Conservation (phyloP, 2,329 filamentous ascomycete genomes). For the Alternaria viburni region DNA sequence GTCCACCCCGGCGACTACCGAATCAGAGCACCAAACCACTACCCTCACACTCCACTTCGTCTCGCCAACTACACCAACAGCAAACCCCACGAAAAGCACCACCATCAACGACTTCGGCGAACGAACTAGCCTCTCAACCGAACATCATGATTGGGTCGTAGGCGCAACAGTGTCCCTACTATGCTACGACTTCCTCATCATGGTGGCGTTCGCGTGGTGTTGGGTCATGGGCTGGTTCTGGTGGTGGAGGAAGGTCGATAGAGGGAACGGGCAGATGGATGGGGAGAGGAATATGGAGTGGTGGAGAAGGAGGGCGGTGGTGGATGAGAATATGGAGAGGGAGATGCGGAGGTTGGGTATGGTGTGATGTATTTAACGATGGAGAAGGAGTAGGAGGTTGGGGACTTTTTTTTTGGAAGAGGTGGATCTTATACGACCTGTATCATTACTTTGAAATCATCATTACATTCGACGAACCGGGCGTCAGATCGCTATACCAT, state of each 20-base stretch:
- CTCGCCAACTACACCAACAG: background rate
- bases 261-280: background rate
- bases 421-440: no score
- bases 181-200: slow-evolving; percentile 23
- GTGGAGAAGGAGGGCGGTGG: background rate
- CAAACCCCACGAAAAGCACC: background rate
- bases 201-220: slow-evolving; percentile 18
- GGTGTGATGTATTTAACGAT: slow-evolving; percentile 1
- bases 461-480: background rate
- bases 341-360: slow-evolving; percentile 37
- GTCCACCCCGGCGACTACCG: background rate
- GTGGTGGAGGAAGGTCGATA: slow-evolving; percentile 8
- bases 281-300: background rate
- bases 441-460: background rate
- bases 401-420: background rate
- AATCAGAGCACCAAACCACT: background rate
- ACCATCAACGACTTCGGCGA: background rate
- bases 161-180: slow-evolving; percentile 21
- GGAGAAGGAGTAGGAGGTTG: background rate
- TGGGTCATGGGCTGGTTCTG: slow-evolving; percentile 13
- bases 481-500: background rate
- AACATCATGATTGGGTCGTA: slow-evolving; percentile 11
- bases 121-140: background rate
- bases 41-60: background rate
- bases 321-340: slow-evolving; percentile 17